Evolutionary conservation across 768 basidiomycete genomes (phyloP).

Genomic region (Pulveroboletus ravenelii): DNA sequence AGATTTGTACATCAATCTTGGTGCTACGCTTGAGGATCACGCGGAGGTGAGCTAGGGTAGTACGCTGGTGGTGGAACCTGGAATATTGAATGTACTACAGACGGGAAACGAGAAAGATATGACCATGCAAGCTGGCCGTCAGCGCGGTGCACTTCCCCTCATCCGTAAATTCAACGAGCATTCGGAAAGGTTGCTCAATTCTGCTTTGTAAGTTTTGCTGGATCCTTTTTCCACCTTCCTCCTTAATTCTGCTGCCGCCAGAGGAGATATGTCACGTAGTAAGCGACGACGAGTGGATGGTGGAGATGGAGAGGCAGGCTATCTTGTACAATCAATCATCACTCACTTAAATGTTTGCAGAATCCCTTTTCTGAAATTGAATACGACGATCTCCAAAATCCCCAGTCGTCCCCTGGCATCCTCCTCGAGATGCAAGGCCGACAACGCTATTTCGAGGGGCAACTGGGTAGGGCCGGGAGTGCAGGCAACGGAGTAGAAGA

Average conservation of each 20-base stretch:
- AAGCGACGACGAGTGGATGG: conserved; percentile 57
- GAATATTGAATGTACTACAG: conserved; percentile 34
- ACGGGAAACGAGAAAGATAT: conserved; percentile 85
- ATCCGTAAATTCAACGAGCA: conserved; percentile 98
- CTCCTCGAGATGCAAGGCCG: conserved; percentile 83
- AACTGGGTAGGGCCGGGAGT: conserved; percentile 33
- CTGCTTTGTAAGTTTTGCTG: conserved; percentile 55
- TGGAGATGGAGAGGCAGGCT: conserved; percentile 40
- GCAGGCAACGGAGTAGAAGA: background rate
- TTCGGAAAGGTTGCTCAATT: conserved; percentile 81
- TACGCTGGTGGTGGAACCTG: background rate
- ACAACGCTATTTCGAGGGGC: conserved; percentile 76
- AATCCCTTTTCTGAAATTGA: conserved; percentile 59
- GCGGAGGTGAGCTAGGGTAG: conserved; percentile 52
- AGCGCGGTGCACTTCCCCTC: conserved; percentile 81
- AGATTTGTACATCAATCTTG: conserved; percentile 78
- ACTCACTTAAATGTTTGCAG: conserved; percentile 14
- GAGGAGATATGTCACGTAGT: conserved; percentile 51
- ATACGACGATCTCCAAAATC: conserved; percentile 77
- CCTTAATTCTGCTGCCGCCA: conserved; percentile 14
- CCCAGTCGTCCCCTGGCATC: conserved; percentile 62
- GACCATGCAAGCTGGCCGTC: conserved; percentile 94
- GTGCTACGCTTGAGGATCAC: conserved; percentile 88
- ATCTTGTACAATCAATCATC: background rate
- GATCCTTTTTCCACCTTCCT: background rate